Evolutionary conservation across 208 protist species (phyloP).

Genomic region (Lotmaria passim): DNA sequence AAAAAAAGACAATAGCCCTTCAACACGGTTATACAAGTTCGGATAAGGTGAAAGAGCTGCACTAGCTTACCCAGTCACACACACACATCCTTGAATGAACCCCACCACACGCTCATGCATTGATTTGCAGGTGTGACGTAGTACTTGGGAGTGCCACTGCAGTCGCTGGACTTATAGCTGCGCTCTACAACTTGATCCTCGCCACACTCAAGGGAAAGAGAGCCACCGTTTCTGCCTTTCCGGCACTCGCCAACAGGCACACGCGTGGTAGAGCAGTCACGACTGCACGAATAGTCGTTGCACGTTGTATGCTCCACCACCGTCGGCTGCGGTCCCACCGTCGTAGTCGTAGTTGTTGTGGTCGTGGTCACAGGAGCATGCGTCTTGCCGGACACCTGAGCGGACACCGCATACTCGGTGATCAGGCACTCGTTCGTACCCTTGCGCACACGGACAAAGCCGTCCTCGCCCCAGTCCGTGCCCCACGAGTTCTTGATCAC

Average conservation of each 20-base stretch:
- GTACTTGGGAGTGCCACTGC: slow-evolving; percentile 34
- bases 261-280: slow-evolving; percentile 14
- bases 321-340: slow-evolving; percentile 12
- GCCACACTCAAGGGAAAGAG: slow-evolving; percentile 38
- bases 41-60: no score
- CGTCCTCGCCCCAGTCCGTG: slow-evolving; percentile 65
- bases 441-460: slow-evolving; percentile 70
- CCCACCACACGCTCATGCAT: slow-evolving; percentile 31
- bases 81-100: slow-evolving; percentile 17
- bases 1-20: no score
- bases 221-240: slow-evolving; percentile 5
- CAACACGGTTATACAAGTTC: no score
- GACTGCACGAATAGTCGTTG: slow-evolving; percentile 24
- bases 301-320: slow-evolving; percentile 28
- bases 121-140: slow-evolving; percentile 30
- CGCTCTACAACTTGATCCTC: slow-evolving; percentile 29
- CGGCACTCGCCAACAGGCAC: slow-evolving; percentile 16
- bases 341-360: slow-evolving; percentile 3
- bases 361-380: slow-evolving; percentile 8
- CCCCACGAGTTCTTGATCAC: slow-evolving; percentile 91
- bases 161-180: slow-evolving; percentile 29
- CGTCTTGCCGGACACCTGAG: slow-evolving; percentile 13
- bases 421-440: slow-evolving; percentile 57
- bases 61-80: not conserved
- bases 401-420: slow-evolving; percentile 33